phyloP scores from a whole-genome alignment of 2,329 filamentous ascomycete genomes.

The Coniochaeta pulveracea region DNA sequence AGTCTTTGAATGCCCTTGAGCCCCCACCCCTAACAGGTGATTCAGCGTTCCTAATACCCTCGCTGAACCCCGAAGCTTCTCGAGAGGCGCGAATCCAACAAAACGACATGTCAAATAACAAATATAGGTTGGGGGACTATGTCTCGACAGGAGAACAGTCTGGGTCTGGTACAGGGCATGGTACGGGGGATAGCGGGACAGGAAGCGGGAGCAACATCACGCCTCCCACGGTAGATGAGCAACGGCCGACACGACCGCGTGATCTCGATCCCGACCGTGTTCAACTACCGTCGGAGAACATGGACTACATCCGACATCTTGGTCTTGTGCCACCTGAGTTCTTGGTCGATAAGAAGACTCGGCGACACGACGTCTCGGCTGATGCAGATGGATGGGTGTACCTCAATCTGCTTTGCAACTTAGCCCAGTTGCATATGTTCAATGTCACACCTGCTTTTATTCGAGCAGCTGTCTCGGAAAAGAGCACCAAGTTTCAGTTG shows the following conservation, averaged over 20 bases:
- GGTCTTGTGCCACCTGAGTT: constrained; percentile 52
- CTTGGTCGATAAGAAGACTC: constrained; percentile 27
- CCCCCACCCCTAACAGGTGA: constrained; percentile 6
- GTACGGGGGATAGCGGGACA: constrained; percentile 15
- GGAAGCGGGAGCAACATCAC: constrained; percentile 25
- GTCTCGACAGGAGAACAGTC: constrained; percentile 31
- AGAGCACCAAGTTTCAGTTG: constrained; percentile 66
- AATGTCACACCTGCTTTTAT: constrained; percentile 74
- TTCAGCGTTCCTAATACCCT: constrained; percentile 4
- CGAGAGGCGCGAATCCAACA: constrained; percentile 39
- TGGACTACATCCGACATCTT: constrained; percentile 68
- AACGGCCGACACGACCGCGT: constrained; percentile 64
- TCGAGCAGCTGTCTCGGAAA: constrained; percentile 56
- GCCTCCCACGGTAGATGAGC: constrained; percentile 38
- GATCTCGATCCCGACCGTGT: constrained; percentile 71
- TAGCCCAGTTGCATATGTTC: constrained; percentile 77
- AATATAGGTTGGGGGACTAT: constrained; percentile 29
- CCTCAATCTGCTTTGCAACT: constrained; percentile 65
- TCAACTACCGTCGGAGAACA: constrained; percentile 65
- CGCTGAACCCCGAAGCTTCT: constrained; percentile 19
- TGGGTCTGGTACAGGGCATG: constrained; percentile 26
- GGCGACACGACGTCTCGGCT: constrained; percentile 36
- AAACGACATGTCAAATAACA: constrained; percentile 20
- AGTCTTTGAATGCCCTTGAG: constrained; percentile 7
- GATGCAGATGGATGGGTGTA: constrained; percentile 72